Conservation (phyloP, 2,329 filamentous ascomycete genomes). For the Didymella lethalis region DNA sequence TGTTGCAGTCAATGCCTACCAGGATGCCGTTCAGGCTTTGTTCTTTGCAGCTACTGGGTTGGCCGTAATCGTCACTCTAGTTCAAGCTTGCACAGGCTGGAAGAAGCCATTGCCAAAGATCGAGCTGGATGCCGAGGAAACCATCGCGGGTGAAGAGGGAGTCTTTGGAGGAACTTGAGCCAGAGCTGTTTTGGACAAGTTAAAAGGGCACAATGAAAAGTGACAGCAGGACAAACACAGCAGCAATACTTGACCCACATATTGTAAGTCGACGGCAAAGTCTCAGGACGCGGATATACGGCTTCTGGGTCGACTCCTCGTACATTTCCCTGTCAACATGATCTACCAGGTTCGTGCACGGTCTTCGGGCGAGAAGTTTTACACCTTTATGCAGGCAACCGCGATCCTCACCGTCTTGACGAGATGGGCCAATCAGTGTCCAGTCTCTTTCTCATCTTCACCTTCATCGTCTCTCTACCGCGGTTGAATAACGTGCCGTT, state of each 20-base stretch:
- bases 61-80: conserved; percentile 57
- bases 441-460: conserved; percentile 10
- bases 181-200: background rate
- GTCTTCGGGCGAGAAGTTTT: background rate
- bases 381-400: conserved; percentile 11
- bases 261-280: background rate
- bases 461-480: conserved; percentile 10
- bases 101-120: conserved; percentile 44
- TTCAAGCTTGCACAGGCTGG: conserved; percentile 69
- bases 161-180: conserved; percentile 5
- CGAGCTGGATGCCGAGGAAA: conserved; percentile 31
- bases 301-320: background rate
- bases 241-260: background rate
- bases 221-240: background rate
- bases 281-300: background rate
- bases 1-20: conserved; percentile 63
- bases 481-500: conserved; percentile 8
- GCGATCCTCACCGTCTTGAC: conserved; percentile 1
- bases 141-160: conserved; percentile 33
- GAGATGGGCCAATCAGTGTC: conserved; percentile 1
- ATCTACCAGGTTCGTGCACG: background rate
- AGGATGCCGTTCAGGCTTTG: conserved; percentile 61
- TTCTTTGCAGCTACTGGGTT: conserved; percentile 62
- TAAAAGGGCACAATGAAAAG: background rate
- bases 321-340: background rate